Evolutionary conservation across 2,329 filamentous ascomycete species (phyloP), one percentile per base, ranked within the genome.

Genomic region (Endoconidiophora polonica): DNA sequence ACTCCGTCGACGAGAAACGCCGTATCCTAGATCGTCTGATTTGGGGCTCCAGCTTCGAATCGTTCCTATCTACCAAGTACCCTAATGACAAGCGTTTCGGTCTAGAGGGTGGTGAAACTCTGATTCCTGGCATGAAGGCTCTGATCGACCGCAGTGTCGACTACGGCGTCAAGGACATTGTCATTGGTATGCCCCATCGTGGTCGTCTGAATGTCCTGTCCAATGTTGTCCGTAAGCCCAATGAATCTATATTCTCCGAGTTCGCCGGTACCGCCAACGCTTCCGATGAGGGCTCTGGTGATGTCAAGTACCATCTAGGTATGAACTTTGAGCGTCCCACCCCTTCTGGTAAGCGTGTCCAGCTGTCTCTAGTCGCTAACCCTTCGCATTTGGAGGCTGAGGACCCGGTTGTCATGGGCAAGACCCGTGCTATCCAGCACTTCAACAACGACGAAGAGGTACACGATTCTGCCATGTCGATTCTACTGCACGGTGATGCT

Each of bases 291-390:
- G 91, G 91, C 54, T 96, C 91, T 52, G 91, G 91, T 60, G 91
- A 98, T 65, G 91, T 98, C 68, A 98, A 98, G 70, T 98, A 98
- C 71, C 91, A 98, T 71, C 73, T 98, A 61, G 91, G 91, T 63
- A 98, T 98, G 91, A 98, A 98, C 74, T 98, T 98, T 59, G 91
- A 98, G 72, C 86, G 91, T 56, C 91, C 91, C 49, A 98, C 91
- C 7, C 91, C 91, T 53, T 96, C 90, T 41, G 91, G 91, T 60
- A 96, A 96, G 77, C 91, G 91, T 56, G 91, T 98, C n/a, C 91
- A 98, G 71, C 79, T 98, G 49, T 98, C 91, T 55, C 79, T 98
- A 46, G 91, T 98, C 54, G 91, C 91, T 69, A 98, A 98, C 67
- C 91, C 91, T 38, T 98, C 91, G 51, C 91, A 98, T 74, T 72